Conservation (phyloP, 495 filamentous ascomycete genomes). For the Podospora pseudocomata region DNA sequence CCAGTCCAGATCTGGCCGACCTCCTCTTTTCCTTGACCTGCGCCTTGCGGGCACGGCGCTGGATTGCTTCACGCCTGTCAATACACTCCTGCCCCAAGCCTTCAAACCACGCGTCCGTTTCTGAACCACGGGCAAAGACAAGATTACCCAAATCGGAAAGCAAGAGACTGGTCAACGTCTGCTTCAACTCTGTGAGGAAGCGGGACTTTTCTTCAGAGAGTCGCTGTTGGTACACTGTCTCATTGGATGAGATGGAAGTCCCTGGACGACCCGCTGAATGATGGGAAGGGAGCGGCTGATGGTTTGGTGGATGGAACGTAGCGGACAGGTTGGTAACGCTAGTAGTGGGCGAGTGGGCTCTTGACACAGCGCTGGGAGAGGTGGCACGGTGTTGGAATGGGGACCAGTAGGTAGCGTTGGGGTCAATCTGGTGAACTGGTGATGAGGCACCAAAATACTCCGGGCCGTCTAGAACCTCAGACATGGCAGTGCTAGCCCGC, state of each 20-base stretch:
- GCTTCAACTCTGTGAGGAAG: slow-evolving; percentile 74
- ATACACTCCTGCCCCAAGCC: slow-evolving; percentile 73
- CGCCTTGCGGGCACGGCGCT: slow-evolving; percentile 41
- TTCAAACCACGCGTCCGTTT: slow-evolving; percentile 91
- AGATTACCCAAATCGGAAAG: slow-evolving; percentile 85
- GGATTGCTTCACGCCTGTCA: slow-evolving; percentile 66
- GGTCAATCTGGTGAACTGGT: slow-evolving; percentile 70
- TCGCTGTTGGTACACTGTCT: slow-evolving; percentile 55
- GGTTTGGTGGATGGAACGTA: slow-evolving; percentile 41
- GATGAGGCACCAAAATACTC: slow-evolving; percentile 66
- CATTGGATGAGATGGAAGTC: slow-evolving; percentile 56
- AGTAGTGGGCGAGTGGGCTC: slow-evolving; percentile 53
- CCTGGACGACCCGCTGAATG: slow-evolving; percentile 45
- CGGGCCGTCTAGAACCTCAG: slow-evolving; percentile 64
- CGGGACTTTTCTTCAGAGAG: slow-evolving; percentile 51
- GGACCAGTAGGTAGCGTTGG: slow-evolving; percentile 83
- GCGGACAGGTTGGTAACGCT: slow-evolving; percentile 50
- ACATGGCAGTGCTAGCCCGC: slow-evolving; percentile 51
- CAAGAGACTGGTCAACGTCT: slow-evolving; percentile 76
- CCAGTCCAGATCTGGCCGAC: slow-evolving; percentile 34
- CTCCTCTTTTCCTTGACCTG: slow-evolving; percentile 46
- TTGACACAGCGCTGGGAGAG: slow-evolving; percentile 55
- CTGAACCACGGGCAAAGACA: slow-evolving; percentile 80
- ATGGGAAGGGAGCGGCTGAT: slow-evolving; percentile 40
- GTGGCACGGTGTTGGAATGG: slow-evolving; percentile 65